phyloP scores from a whole-genome alignment of 2,329 filamentous ascomycete genomes.

The Aureobasidium vineae region DNA sequence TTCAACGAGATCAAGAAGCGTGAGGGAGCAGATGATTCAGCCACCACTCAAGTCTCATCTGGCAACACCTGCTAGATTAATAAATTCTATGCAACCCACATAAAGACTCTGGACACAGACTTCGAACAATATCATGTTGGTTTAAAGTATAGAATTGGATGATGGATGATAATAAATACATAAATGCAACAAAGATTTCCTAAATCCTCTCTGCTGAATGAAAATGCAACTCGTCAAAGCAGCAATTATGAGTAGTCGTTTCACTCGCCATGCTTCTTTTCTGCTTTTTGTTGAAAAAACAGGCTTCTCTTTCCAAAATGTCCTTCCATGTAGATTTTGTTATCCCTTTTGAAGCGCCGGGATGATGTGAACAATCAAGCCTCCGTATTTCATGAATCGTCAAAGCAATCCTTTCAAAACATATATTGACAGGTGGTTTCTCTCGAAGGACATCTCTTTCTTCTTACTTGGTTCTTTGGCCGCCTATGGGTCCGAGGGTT shows the following conservation, averaged over 20 bases:
- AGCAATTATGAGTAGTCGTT: background rate
- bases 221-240: conserved; percentile 4
- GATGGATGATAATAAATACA: conserved; percentile 18
- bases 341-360: background rate
- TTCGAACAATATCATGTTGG: background rate
- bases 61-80: conserved; percentile 23
- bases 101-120: background rate
- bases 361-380: background rate
- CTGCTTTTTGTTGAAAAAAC: conserved; percentile 3
- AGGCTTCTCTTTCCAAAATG: background rate
- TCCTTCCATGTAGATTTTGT: background rate
- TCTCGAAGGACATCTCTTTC: too few relatives aligned
- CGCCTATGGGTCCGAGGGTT: conserved; percentile 27
- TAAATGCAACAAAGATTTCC: conserved; percentile 11
- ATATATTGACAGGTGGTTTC: conserved; percentile 6
- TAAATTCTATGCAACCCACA: background rate
- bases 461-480: conserved; percentile 23
- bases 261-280: conserved; percentile 6
- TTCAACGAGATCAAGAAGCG: conserved; percentile 61
- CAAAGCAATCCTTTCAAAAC: conserved; percentile 14
- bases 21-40: conserved; percentile 30
- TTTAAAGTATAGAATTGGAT: background rate
- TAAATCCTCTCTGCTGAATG: too few relatives aligned
- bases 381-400: conserved; percentile 21
- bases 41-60: conserved; percentile 15